These are phyloP conservation scores for Boletus vermiculosoides DNA, from an alignment of 768 basidiomycete genomes.

Conservation along the genomic window DNA sequence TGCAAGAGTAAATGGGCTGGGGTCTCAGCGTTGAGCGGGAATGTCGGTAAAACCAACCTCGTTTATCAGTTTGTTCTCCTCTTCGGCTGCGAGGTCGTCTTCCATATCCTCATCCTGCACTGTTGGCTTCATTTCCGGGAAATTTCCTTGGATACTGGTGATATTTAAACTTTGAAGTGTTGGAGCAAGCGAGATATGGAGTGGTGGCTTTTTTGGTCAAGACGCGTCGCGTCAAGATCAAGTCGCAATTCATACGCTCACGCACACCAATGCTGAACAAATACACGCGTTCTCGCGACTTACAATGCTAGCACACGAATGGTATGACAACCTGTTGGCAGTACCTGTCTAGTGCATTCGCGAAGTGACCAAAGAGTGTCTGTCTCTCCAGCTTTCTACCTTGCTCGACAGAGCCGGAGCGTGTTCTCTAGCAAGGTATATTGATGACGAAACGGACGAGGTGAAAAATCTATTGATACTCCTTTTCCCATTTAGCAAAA, in stretches of 20 bases:
- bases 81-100: constrained; percentile 78
- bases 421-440: constrained; percentile 30
- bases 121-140: constrained; percentile 43
- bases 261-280: background rate
- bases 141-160: background rate
- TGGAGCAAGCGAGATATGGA: background rate
- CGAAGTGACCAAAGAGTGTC: background rate
- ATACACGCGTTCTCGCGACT: constrained; percentile 1
- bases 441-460: constrained; percentile 16
- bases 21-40: background rate
- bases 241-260: background rate
- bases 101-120: constrained; percentile 63
- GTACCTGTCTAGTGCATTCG: constrained; percentile 10
- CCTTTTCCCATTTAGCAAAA: constrained; percentile 70
- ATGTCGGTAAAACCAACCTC: constrained; percentile 50
- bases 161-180: background rate
- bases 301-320: background rate
- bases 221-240: constrained; percentile 29
- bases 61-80: constrained; percentile 86
- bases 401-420: constrained; percentile 10
- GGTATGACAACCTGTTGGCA: background rate
- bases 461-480: constrained; percentile 48
- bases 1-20: constrained; percentile 29
- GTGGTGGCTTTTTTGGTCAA: constrained; percentile 5
- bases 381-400: constrained; percentile 1